Base-by-base conservation (phyloP, 2,329 filamentous ascomycete species). In the Trichoderma brevicompactum region DNA sequence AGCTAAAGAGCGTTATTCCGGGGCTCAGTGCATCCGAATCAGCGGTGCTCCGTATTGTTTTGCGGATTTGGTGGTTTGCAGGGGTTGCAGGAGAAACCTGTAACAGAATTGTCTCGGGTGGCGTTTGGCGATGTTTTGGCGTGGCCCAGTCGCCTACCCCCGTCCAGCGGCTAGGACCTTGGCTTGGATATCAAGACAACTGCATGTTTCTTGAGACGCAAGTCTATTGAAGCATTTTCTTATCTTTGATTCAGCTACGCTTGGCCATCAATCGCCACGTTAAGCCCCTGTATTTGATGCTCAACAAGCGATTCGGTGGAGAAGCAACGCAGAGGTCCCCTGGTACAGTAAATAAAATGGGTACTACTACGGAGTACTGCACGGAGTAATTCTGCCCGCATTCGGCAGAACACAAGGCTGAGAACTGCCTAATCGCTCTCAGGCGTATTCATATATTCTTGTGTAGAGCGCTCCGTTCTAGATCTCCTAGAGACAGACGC, bases 91-190 rank as follows among this genome's bases (percentile, higher is more conserved):
- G 61, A 60, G 65, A 66, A 41, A 65, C 68, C 69, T 76, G 76
- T 75, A 72, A 77, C 76, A 76, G 73, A 71, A 62, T 65, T 71
- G 76, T 78, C 76, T 76, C 75, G 75, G 66, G 68, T 75, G 59
- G 69, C 67, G 73, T 74, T 72, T 76, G 73, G 71, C 58, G 40
- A 64, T 65, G 65, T 68, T 67, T 68, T 67, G 59, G 66, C 48
- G 65, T 61, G 56, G 64, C 44, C 40, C 60, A 40, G 28, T 34
- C 43, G n/a, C 12, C 19, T 28, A 40, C 61, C 66, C 67, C 66
- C 53, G 68, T 67, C 63, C 23, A 46, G 59, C 44, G 59, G 60
- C 43, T 53, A 52, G 58, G 41, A 28, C 23, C 23, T 38, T 38
- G 49, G 13, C 59, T 23, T 23, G 43, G 43, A 9, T 12, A 40